These are phyloP conservation scores for Bruguiera hainesii DNA, from an alignment of 441 rosid species.

Conservation along the genomic window DNA sequence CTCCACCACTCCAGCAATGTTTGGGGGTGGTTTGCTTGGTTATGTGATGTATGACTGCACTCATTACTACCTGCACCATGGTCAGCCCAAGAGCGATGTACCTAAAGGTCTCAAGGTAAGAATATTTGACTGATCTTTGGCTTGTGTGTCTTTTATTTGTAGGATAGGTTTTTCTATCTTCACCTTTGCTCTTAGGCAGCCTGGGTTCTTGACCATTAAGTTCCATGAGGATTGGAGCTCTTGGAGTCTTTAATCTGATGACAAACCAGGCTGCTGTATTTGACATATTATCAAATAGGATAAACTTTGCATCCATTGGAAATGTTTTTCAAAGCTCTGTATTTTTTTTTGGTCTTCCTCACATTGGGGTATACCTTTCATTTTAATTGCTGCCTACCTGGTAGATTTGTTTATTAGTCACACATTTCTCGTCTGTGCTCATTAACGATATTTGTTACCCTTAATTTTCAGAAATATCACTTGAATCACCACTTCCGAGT, in stretches of 20 bases:
- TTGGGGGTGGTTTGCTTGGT: constrained; percentile 91
- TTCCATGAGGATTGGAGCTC: no score
- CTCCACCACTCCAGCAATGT: constrained; percentile 70
- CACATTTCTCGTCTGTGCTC: neutral
- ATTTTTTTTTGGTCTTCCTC: neutral
- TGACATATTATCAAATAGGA: no score
- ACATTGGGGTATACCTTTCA: neutral
- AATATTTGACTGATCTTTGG: neutral
- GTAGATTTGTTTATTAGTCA: neutral
- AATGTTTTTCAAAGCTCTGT: no score
- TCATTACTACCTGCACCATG: constrained; percentile 94
- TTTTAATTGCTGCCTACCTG: neutral
- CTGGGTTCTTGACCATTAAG: no score
- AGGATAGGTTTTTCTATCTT: neutral
- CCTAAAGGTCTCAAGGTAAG: constrained; percentile 81
- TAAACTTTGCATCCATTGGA: no score
- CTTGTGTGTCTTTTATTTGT: neutral
- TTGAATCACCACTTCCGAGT: constrained; percentile 92
- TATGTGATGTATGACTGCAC: constrained; percentile 90
- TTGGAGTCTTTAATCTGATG: no score
- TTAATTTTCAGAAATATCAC: constrained; percentile 80
- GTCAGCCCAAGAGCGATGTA: constrained; percentile 59
- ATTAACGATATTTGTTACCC: neutral
- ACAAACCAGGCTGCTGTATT: no score
- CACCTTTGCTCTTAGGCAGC: neutral